phyloP scores from a whole-genome alignment of 106 monocot species.

The Allium cepa region DNA sequence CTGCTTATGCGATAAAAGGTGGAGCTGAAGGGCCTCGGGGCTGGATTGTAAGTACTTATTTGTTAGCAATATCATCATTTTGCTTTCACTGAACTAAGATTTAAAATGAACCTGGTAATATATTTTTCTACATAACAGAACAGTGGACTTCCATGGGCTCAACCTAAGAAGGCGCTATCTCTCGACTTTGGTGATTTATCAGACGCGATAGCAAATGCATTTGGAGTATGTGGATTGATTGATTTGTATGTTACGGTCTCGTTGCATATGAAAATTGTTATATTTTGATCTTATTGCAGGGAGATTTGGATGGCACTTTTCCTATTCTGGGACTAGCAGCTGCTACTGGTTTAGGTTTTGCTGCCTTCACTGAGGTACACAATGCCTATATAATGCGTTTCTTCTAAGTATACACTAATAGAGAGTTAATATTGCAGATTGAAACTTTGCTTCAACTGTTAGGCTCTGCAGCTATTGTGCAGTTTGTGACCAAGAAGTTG shows the following conservation, averaged over 20 bases:
- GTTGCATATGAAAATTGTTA: no score
- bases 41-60: conserved; percentile 58
- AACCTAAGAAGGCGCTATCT: conserved; percentile 50
- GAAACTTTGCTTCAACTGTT: conserved; percentile 88
- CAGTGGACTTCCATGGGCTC: conserved; percentile 77
- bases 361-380: conserved; percentile 77
- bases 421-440: conserved; percentile 37
- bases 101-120: no score
- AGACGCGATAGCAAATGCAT: conserved; percentile 34
- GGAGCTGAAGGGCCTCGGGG: conserved; percentile 87
- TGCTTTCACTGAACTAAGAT: no score
- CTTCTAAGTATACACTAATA: background rate
- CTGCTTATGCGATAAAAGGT: conserved; percentile 87
- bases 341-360: conserved; percentile 64
- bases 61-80: no score
- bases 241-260: background rate
- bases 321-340: conserved; percentile 76
- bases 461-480: conserved; percentile 85
- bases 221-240: conserved; percentile 40
- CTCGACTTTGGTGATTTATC: conserved; percentile 53
- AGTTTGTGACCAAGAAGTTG: conserved; percentile 67
- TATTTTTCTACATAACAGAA: conserved; percentile 34
- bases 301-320: conserved; percentile 49
- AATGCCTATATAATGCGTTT: background rate
- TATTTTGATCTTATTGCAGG: conserved; percentile 28